Evolutionary conservation across 2,329 filamentous ascomycete species (phyloP), one percentile per base, ranked within the genome.

Genomic region (Aquanectria penicillioides): DNA sequence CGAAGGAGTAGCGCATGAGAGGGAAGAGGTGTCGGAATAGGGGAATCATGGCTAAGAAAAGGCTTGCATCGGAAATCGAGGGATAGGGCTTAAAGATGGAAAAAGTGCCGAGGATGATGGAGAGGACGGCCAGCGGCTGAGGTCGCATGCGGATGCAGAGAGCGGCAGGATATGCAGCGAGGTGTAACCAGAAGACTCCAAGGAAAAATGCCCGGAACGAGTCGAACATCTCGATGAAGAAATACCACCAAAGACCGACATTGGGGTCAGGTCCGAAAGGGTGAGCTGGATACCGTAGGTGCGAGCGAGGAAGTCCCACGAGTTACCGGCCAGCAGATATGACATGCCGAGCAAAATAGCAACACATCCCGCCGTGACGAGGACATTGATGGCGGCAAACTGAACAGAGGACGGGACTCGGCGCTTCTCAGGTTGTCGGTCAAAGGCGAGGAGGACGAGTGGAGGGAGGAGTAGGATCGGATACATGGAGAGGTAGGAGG

Each of bases 181-280:
- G 87, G 73, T 99, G 95, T 60, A 99, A 85, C 93, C 96, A 98
- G 80, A 99, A 99, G 44, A 99, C 94, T 52, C 92, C 95, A 3
- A 99, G 86, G 83, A 98, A 99, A 82, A 99, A 99, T 68, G 91
- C 89, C 33, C 95, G 87, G 83, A 99, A 99, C 1, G 94, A 94
- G 78, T 99, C 95, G 74, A 99, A 99, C 88, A 99, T 99, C 74
- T 99, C 94, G 67, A 96, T 97, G 74, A 99, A 98, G 79, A 99
- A 99, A 78, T 99, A 99, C 95, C 95, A 99, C 95, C 95, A 99
- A 2, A 99, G 83, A 2, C 95, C 95, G 25, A 96, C 91, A 66
- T 98, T 99, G 11, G 95, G 95, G 94, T 96, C 34, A 99, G 83
- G 73, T 99, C 95, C 8, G 93, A 92, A 3, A 99, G 85, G 1